Base-by-base conservation (phyloP, 306 rosid genomes). In the Arachis stenosperma region DNA sequence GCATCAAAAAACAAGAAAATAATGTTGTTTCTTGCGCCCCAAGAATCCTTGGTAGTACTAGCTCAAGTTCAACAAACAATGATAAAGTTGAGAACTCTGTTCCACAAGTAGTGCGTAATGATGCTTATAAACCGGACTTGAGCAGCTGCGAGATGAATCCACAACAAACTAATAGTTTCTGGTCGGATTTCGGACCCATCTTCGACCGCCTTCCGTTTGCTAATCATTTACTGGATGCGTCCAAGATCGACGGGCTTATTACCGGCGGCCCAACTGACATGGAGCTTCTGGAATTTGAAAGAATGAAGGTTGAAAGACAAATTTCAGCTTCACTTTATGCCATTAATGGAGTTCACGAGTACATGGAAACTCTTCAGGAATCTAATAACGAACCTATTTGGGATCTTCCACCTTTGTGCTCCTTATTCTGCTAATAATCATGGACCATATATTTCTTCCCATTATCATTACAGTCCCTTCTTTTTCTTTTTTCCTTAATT, bases 271-370 rank as follows among this genome's bases (percentile, higher is more conserved):
- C 75, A 8, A 76, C 40, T 27, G 85, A 76, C 13, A 66, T 81
- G 30, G 94, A 85, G 65, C 61, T 90, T 36, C 71, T 78, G 9
- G 97, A 87, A 51, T 93, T 93, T 41, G 97, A 93, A 61, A 86
- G 96, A 77, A 86, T 93, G 96, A 91, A 84, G 77, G 89, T 93
- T 27, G 98, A 93, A 62, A 91, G 97, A 56, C 98, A 93, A 68
- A 93, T 91, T 52, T 91, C 97, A 41, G 96, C 97, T 81, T 89
- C 96, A 30, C 91, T 91, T 9, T 91, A 91, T 75, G 98, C 97
- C 9, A 85, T 91, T 61, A 93, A 93, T 85, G 98, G 98, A 55
- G 87, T 93, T 67, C 94, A 88, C 6, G 98, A 93, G 77, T 93
- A 89, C 65, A 85, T 91, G 96, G 94, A 93, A 67, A 82, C 96